Evolutionary conservation across 2,329 filamentous ascomycete species (phyloP).

Genomic region (Alternaria burnsii): DNA sequence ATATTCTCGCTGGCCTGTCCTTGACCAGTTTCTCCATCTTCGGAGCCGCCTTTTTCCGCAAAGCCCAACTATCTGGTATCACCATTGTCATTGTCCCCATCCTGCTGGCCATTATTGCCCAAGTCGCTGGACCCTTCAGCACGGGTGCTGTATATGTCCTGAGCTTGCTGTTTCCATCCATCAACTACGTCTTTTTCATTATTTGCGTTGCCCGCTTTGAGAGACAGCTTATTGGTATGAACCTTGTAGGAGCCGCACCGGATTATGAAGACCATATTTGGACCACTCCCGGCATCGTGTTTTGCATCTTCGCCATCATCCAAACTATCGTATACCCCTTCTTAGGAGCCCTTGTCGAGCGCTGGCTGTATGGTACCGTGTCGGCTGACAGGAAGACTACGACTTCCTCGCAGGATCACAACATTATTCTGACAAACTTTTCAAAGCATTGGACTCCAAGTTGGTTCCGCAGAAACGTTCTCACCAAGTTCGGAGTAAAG

Average conservation of each 20-base stretch:
- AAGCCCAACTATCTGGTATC: slow-evolving; percentile 87
- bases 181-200: slow-evolving; percentile 86
- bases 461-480: slow-evolving; percentile 62
- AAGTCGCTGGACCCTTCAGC: slow-evolving; percentile 70
- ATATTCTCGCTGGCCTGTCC: slow-evolving; percentile 78
- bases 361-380: slow-evolving; percentile 76
- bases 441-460: slow-evolving; percentile 80
- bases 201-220: slow-evolving; percentile 82
- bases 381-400: slow-evolving; percentile 61
- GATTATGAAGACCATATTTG: slow-evolving; percentile 57
- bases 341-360: slow-evolving; percentile 77
- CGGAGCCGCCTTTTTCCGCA: slow-evolving; percentile 83
- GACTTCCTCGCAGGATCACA: slow-evolving; percentile 52
- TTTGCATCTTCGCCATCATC: slow-evolving; percentile 79
- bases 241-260: slow-evolving; percentile 70
- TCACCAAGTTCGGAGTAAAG: slow-evolving; percentile 58
- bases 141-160: slow-evolving; percentile 73
- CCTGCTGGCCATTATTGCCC: slow-evolving; percentile 81
- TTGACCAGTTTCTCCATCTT: slow-evolving; percentile 83
- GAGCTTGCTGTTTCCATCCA: slow-evolving; percentile 82
- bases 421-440: slow-evolving; percentile 76
- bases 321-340: slow-evolving; percentile 82
- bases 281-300: slow-evolving; percentile 73
- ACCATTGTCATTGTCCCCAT: slow-evolving; percentile 76
- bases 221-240: slow-evolving; percentile 64